Evolutionary conservation across 257 asterid genomes (phyloP).

Genomic region (Solanum neorickii): DNA sequence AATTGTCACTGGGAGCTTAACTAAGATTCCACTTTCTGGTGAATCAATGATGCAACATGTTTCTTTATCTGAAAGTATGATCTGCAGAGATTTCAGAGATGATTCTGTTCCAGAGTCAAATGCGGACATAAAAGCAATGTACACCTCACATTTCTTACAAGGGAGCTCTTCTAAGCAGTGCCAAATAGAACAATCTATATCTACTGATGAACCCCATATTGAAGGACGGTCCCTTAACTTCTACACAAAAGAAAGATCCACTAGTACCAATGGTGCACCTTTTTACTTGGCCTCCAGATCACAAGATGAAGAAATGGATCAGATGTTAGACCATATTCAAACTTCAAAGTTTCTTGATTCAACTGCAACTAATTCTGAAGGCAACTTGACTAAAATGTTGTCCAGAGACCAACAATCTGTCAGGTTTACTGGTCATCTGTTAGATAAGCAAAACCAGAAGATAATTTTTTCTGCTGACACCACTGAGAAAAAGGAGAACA

Average conservation of each 20-base stretch:
- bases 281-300: not conserved
- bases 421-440: constrained; percentile 22
- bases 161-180: not conserved
- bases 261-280: not conserved
- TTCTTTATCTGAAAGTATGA: constrained; percentile 15
- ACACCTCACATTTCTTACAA: not conserved
- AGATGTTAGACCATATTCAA: not conserved
- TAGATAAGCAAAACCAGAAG: constrained; percentile 21
- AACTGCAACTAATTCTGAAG: not conserved
- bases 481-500: constrained; percentile 18
- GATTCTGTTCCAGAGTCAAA: constrained; percentile 21
- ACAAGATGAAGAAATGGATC: not conserved
- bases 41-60: constrained; percentile 14
- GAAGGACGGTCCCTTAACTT: not conserved
- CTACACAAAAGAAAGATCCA: not conserved
- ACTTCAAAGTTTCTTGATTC: constrained; percentile 7
- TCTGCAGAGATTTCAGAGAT: constrained; percentile 18
- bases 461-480: constrained; percentile 6
- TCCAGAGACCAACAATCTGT: constrained; percentile 10
- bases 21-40: constrained; percentile 5
- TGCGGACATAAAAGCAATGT: not conserved
- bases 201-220: not conserved
- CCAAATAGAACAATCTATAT: not conserved
- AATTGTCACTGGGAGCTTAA: constrained; percentile 1
- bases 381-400: not conserved